phyloP scores from a whole-genome alignment of 495 filamentous ascomycete genomes.

The Parathielavia hyrcaniae region DNA sequence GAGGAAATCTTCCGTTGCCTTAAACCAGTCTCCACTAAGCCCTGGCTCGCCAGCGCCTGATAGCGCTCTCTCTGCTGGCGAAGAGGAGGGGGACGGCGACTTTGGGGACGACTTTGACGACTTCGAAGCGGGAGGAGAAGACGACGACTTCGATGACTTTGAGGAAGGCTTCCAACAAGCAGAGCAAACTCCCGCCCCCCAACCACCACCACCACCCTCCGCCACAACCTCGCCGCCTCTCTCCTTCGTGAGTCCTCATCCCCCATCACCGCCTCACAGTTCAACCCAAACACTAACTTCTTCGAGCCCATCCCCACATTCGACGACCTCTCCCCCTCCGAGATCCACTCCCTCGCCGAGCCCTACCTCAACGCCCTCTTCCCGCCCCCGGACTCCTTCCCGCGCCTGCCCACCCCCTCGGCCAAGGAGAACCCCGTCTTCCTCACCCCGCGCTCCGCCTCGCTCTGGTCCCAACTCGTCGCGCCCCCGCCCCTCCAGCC shows the following conservation, averaged over 20 bases:
- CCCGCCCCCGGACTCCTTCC: conserved; percentile 48
- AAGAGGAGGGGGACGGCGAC: conserved; percentile 31
- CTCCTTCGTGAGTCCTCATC: conserved; percentile 38
- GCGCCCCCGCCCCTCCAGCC: conserved; percentile 91
- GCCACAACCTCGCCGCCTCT: conserved; percentile 39
- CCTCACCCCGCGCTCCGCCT: conserved; percentile 65
- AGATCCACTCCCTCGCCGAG: conserved; percentile 46
- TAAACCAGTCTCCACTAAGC: conserved; percentile 18
- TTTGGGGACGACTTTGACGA: conserved; percentile 94
- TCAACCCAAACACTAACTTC: conserved; percentile 8
- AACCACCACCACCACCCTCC: conserved; percentile 27
- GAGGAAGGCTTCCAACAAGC: conserved; percentile 68
- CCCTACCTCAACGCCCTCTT: conserved; percentile 54
- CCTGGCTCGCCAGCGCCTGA: conserved; percentile 11
- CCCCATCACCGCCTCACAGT: not conserved
- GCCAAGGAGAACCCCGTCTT: conserved; percentile 53
- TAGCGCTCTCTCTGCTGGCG: conserved; percentile 7
- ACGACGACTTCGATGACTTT: conserved; percentile 72
- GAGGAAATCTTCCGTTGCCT: conserved; percentile 35
- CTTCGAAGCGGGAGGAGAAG: conserved; percentile 75
- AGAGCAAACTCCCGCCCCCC: conserved; percentile 43
- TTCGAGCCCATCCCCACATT: conserved; percentile 67
- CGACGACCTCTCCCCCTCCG: conserved; percentile 49
- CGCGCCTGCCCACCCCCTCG: conserved; percentile 38
- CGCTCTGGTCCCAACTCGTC: conserved; percentile 93